Percentiles rank a stretch among this genome's conserved stretches.
Conservation (phyloP, 2,329 filamentous ascomycete species). For the Botrytis porri region DNA sequence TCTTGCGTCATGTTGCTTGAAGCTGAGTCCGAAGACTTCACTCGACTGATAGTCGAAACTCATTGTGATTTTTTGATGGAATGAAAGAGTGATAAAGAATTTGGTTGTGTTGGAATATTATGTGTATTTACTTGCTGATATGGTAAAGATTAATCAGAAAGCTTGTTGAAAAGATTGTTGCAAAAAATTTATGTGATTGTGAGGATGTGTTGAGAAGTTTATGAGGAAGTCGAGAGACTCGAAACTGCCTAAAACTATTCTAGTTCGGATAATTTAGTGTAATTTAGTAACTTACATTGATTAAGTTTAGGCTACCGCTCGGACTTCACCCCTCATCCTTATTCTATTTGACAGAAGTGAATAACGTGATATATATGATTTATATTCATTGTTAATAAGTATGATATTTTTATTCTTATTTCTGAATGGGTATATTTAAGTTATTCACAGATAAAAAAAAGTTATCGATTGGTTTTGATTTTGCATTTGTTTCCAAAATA, state of each 20-base stretch:
- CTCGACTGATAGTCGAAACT: not conserved
- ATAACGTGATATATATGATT: not conserved
- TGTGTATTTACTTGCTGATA: not conserved
- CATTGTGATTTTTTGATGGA: not conserved
- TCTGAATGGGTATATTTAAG: not conserved
- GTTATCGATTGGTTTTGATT: not conserved
- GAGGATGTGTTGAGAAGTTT: not conserved
- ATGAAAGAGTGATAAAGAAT: not conserved
- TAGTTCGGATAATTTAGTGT: not conserved
- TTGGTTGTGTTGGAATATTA: too few relatives aligned
- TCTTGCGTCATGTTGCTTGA: slow-evolving; percentile 27
- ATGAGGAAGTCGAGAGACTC: not conserved
- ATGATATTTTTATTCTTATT: not conserved
- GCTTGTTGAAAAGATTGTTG: not conserved
- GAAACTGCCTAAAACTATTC: not conserved
- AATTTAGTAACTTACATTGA: not conserved
- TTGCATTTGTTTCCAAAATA: not conserved
- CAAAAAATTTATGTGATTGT: not conserved
- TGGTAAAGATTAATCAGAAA: not conserved
- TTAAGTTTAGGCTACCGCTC: not conserved
- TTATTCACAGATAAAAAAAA: not conserved
- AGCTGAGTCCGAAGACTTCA: slow-evolving; percentile 29
- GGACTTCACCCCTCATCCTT: not conserved
- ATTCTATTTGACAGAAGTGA: not conserved
- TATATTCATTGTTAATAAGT: not conserved